Base-by-base conservation (phyloP, 345 rosid genomes). In the Aquilaria malaccensis region DNA sequence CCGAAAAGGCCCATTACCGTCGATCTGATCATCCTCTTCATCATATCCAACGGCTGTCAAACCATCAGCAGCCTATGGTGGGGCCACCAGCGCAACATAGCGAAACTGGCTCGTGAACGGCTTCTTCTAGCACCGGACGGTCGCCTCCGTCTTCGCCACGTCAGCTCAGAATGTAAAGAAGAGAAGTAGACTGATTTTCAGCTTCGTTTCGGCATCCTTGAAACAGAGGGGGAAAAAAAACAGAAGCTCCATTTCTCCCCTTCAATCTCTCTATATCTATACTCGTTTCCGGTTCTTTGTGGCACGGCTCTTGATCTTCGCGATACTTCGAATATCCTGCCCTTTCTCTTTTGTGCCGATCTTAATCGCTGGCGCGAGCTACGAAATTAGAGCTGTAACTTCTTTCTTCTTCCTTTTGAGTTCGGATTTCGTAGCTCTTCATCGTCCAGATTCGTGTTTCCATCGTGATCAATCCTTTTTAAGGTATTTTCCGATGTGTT, bases 191-290 rank as follows among this genome's bases (percentile, higher is more conserved):
- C 75, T 72, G 79, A 37, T 37, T 37, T 37, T 37, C 43, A 37
- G 43, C 83, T 78, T 73, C 69, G 60, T 61, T 78, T 79, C 73
- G 80, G 80, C 76, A 45, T 30, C 48, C 33, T 53, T 57, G 54
- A 55, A 31, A 33, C 45, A 22, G 15, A 22, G 69, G 62, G 64
- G 56, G 7, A 37, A 37, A 37, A 37, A 37, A 37, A 37, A 37
- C 43, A 37, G 43, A 37, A 37, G 4, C 43, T 66, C 67, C 62
- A 55, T 43, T 51, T 22, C 52, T 45, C 32, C 43, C 50, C 56
- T 47, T 32, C 33, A 48, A 30, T 12, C 48, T 49, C 52, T 55
- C 67, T 63, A 63, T 65, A 61, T 72, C 58, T 63, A 61, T 54
- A 59, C 65, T 45, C 59, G 56, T 50, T 33, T 65, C 67, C 70